These are phyloP conservation scores for Logfia minima DNA, from an alignment of 129 eudicot species.

Conservation along the genomic window DNA sequence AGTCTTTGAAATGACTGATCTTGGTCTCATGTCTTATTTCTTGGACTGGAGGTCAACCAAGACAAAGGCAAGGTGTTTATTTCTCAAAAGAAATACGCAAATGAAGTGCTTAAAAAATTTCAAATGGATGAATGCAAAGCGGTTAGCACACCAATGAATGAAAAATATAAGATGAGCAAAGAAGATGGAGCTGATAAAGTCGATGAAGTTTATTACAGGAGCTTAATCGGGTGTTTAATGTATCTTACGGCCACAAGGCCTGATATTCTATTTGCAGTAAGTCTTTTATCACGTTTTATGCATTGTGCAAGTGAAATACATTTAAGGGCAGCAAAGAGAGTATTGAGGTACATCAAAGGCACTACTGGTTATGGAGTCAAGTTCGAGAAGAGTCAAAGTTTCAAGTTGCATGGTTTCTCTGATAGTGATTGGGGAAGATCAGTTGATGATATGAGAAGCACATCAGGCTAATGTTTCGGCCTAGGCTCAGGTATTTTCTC, in stretches of 20 bases:
- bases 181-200: conserved; percentile 19
- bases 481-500: conserved; percentile 20
- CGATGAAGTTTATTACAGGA: neutral
- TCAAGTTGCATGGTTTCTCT: neutral
- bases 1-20: conserved; percentile 22
- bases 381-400: neutral
- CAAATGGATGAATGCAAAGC: conserved; percentile 24
- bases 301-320: conserved; percentile 20
- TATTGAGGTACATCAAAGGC: conserved; percentile 16
- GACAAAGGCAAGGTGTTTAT: conserved; percentile 10
- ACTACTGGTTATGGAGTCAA: conserved; percentile 1
- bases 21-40: conserved; percentile 25
- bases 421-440: conserved; percentile 33
- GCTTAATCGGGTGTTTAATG: conserved; percentile 16
- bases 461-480: conserved; percentile 10
- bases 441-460: conserved; percentile 26
- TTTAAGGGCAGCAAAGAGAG: conserved; percentile 16
- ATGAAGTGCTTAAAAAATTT: conserved; percentile 26
- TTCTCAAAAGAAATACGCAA: conserved; percentile 20
- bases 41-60: conserved; percentile 36
- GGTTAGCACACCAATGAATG: conserved; percentile 22
- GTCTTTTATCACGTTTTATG: conserved; percentile 25
- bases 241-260: conserved; percentile 28
- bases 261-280: conserved; percentile 7
- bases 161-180: conserved; percentile 22